phyloP scores from a whole-genome alignment of 257 asterid species.

The Anisodus acutangulus region DNA sequence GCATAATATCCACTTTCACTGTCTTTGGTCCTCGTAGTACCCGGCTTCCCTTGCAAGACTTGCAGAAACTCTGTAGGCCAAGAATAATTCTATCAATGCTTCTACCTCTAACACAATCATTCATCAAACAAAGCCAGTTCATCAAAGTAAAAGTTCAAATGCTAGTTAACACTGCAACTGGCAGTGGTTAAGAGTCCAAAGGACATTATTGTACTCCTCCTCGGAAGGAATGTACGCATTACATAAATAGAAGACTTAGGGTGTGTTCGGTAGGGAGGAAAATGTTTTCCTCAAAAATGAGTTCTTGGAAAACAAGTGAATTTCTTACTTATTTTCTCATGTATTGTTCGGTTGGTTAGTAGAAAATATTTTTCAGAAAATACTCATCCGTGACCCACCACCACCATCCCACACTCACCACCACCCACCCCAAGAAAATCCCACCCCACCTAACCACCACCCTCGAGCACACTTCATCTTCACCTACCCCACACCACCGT shows the following conservation, averaged over 20 bases:
- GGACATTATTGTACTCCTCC: neutral
- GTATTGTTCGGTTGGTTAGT: no score
- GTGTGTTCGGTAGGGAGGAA: no score
- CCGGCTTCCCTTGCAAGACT: constrained; percentile 80
- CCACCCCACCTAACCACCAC: no score
- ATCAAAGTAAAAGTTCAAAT: constrained; percentile 17
- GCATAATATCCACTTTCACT: constrained; percentile 74
- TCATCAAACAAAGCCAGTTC: neutral
- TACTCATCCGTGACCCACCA: no score
- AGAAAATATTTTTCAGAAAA: no score
- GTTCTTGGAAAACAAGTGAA: no score
- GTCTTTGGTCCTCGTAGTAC: constrained; percentile 73
- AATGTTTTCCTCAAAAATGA: no score
- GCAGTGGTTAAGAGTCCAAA: neutral
- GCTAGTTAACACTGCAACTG: constrained; percentile 2
- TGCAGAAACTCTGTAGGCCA: constrained; percentile 72
- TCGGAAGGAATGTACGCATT: neutral
- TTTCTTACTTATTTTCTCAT: no score
- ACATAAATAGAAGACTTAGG: neutral
- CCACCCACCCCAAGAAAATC: no score
- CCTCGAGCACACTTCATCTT: no score
- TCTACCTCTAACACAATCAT: neutral
- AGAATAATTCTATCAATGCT: neutral
- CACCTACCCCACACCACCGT: no score
- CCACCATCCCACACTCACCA: no score